Conservation (phyloP, 139 green algal genomes). For the Pleodorina starrii region DNA sequence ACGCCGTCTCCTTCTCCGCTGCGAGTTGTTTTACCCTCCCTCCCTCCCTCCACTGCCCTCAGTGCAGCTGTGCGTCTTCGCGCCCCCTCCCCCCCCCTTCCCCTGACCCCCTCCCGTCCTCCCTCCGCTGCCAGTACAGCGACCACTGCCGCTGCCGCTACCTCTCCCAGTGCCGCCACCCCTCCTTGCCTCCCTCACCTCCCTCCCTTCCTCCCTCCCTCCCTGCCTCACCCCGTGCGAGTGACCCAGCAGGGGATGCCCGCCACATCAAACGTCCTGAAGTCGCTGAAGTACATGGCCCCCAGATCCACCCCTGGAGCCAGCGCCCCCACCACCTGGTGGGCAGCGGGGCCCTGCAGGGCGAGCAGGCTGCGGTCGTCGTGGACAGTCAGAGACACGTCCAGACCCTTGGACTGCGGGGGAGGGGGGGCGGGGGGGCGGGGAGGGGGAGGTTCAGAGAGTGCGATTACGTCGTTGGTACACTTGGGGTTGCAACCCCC, state of each 20-base stretch:
- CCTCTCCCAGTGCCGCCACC: too few relatives aligned
- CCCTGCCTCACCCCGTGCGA: constrained; percentile 91
- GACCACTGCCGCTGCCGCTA: too few relatives aligned
- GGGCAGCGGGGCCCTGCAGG: constrained; percentile 89
- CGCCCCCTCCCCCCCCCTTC: too few relatives aligned
- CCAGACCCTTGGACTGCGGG: constrained; percentile 72
- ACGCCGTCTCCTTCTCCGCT: too few relatives aligned
- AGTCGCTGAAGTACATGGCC: constrained; percentile 95
- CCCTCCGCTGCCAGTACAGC: too few relatives aligned
- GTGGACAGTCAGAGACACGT: constrained; percentile 82
- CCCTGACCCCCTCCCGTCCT: too few relatives aligned
- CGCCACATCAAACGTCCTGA: constrained; percentile 80
- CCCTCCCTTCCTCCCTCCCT: not conserved
- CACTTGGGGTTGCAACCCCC: too few relatives aligned
- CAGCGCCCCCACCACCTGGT: constrained; percentile 66
- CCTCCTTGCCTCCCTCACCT: not conserved
- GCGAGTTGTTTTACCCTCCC: too few relatives aligned
- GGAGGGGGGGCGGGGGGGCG: not conserved
- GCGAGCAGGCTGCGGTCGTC: constrained; percentile 94
- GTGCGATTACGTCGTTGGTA: too few relatives aligned
- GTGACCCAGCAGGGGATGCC: constrained; percentile 92
- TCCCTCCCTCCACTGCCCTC: too few relatives aligned
- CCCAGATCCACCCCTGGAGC: constrained; percentile 75
- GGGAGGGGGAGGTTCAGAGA: not conserved
- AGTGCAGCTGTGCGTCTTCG: too few relatives aligned